Base-by-base conservation (phyloP, 1,284 basidiomycete genomes). In the Caloboletus firmus region DNA sequence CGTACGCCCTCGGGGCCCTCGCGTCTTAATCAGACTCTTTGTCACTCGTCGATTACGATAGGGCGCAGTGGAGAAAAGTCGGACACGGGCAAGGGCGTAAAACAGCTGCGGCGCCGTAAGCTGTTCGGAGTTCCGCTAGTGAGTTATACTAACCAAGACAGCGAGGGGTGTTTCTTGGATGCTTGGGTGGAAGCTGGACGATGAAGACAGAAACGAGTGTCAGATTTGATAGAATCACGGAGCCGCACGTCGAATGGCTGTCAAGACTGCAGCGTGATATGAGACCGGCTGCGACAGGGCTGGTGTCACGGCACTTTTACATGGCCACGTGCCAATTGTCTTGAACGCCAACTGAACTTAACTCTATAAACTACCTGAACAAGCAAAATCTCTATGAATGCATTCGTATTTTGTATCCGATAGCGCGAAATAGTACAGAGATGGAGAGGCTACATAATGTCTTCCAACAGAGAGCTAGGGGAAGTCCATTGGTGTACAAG, bases 401-500 rank as follows among this genome's bases (percentile, higher is more conserved):
- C 52, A 53, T 52, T 61, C 49, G 43, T 45, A 40, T 66, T 65
- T 36, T 34, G 43, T 41, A 49, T 54, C 56, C 44, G 56, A 62
- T 46, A 62, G 49, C 56, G 31, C 42, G 32, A 51, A 28, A 54
- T 62, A 54, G 68, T 67, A 67, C 66, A 67, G 11, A 62, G 34
- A 52, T 57, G 51, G 48, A 31, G 55, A 60, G 62, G 69, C 69
- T 71, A 67, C 66, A 67, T 70, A 60, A 55, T 55, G 52, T 67
- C 60, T 68, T 65, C 65, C 61, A 40, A 47, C 45, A 50, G 37
- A 39, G 36, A 48, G 42, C 48, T 62, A 66, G 51, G 46, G 53
- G 62, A 59, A 62, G 66, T 66, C 64, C 64, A 52, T 66, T 66
- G 57, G 60, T 66, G 64, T 67, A 67, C 66, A 68, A 35, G 43